Conservation (phyloP, 2,329 filamentous ascomycete species). For the Talaromyces islandicus region DNA sequence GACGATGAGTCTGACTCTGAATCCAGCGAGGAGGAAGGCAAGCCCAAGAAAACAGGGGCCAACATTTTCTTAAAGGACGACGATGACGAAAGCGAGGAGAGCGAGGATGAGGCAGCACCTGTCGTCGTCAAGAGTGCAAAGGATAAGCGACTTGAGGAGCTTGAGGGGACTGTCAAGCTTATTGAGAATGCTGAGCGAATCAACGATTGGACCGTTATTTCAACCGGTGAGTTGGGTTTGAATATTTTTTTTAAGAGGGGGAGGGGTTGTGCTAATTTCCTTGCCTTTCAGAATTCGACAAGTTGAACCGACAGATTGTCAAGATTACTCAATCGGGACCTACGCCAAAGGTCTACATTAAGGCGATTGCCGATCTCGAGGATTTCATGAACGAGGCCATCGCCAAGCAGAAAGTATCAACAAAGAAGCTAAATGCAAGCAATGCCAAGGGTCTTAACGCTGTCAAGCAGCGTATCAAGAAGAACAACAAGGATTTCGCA, state of each 20-base stretch:
- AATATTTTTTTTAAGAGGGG: neutral
- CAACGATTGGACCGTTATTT: slow-evolving; percentile 92
- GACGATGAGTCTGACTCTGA: slow-evolving; percentile 49
- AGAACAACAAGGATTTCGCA: slow-evolving; percentile 94
- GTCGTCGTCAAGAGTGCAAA: slow-evolving; percentile 95
- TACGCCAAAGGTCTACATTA: slow-evolving; percentile 86
- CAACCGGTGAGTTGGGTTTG: slow-evolving; percentile 60
- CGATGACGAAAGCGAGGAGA: slow-evolving; percentile 67
- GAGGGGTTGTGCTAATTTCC: neutral
- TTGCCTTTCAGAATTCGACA: slow-evolving; percentile 72
- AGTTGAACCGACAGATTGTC: slow-evolving; percentile 77
- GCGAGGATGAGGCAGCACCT: slow-evolving; percentile 77
- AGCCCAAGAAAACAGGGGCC: slow-evolving; percentile 62
- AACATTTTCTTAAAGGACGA: slow-evolving; percentile 76
- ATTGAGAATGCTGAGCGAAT: slow-evolving; percentile 98
- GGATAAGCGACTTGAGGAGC: slow-evolving; percentile 91
- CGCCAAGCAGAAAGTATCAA: slow-evolving; percentile 89
- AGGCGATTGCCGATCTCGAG: slow-evolving; percentile 87
- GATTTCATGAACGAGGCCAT: slow-evolving; percentile 90
- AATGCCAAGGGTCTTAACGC: slow-evolving; percentile 92
- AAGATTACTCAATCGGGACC: slow-evolving; percentile 73
- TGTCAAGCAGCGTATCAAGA: slow-evolving; percentile 97
- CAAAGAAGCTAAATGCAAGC: slow-evolving; percentile 98
- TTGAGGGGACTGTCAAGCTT: slow-evolving; percentile 79
- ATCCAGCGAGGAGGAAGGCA: slow-evolving; percentile 45